These are phyloP conservation scores for Mortierella alpina DNA, from an alignment of 192 early-diverging fungal genomes.

Conservation along the genomic window DNA sequence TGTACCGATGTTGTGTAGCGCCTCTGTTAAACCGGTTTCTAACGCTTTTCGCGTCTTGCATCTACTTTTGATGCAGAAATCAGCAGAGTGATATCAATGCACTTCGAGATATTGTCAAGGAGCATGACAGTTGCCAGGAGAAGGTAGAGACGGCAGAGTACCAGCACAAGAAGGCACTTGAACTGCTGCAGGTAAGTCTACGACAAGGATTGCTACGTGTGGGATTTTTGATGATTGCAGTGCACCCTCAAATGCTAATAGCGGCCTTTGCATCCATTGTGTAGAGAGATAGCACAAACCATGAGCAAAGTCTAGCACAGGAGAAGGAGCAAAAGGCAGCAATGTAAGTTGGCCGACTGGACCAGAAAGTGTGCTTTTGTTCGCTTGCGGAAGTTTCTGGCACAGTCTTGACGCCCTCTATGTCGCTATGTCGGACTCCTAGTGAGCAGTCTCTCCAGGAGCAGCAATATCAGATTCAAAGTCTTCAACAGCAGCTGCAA, in stretches of 20 bases:
- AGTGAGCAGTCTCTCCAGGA: conserved; percentile 37
- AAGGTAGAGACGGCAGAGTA: conserved; percentile 19
- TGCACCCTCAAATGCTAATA: background rate
- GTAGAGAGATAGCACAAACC: conserved; percentile 19
- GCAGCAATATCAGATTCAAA: conserved; percentile 25
- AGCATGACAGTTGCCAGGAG: conserved; percentile 39
- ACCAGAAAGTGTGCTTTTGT: background rate
- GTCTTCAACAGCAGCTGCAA: conserved; percentile 44
- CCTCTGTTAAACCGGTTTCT: background rate
- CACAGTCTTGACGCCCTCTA: background rate
- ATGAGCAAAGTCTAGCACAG: conserved; percentile 16
- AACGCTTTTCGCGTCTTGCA: background rate
- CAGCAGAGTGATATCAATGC: conserved; percentile 33
- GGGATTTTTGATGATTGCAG: background rate
- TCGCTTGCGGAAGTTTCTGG: background rate
- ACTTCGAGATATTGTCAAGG: conserved; percentile 28
- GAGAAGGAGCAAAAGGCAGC: conserved; percentile 24
- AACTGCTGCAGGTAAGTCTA: conserved; percentile 11
- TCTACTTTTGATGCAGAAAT: conserved; percentile 10
- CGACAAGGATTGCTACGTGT: background rate
- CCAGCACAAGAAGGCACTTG: conserved; percentile 34
- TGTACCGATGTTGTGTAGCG: background rate
- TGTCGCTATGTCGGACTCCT: background rate
- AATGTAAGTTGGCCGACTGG: conserved; percentile 16
- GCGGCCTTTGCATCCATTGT: background rate